These are phyloP conservation scores for Geotrichum klebahnii DNA, from an alignment of 1,139 yeast species.

Conservation along the genomic window DNA sequence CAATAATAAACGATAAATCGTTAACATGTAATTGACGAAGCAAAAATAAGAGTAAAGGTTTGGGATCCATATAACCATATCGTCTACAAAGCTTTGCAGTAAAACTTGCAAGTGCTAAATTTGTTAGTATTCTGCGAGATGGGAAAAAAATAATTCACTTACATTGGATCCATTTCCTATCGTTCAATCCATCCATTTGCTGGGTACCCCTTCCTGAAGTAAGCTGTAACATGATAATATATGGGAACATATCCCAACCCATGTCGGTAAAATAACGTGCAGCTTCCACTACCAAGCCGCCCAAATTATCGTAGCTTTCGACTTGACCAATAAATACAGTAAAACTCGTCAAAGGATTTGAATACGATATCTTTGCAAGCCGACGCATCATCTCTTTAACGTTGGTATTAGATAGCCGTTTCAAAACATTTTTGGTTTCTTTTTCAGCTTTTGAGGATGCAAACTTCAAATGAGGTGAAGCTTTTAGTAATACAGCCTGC, in stretches of 20 bases:
- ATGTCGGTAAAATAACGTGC: conserved; percentile 72
- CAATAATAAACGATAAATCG: conserved; percentile 61
- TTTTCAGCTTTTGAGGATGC: conserved; percentile 72
- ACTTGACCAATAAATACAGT: conserved; percentile 47
- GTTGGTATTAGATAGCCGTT: conserved; percentile 83
- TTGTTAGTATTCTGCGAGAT: conserved; percentile 39
- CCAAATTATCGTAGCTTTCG: conserved; percentile 89
- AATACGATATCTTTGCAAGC: conserved; percentile 68
- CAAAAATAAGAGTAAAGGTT: conserved; percentile 51
- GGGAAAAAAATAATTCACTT: conserved; percentile 18
- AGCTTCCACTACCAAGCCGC: conserved; percentile 71
- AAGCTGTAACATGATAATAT: conserved; percentile 66
- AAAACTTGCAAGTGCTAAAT: conserved; percentile 41
- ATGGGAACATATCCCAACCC: conserved; percentile 83
- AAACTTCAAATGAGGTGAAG: conserved; percentile 54
- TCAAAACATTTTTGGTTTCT: conserved; percentile 73
- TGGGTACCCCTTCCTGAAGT: conserved; percentile 64
- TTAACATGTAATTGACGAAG: conserved; percentile 61
- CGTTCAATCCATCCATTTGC: conserved; percentile 77
- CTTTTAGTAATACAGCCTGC: conserved; percentile 52
- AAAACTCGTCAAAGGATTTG: conserved; percentile 78
- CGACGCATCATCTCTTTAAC: conserved; percentile 72
- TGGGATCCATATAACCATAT: conserved; percentile 36
- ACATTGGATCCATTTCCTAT: conserved; percentile 75
- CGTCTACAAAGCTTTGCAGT: conserved; percentile 39